Base-by-base conservation (phyloP, 352 stramenopile species). In the Pythium rishiriense region DNA sequence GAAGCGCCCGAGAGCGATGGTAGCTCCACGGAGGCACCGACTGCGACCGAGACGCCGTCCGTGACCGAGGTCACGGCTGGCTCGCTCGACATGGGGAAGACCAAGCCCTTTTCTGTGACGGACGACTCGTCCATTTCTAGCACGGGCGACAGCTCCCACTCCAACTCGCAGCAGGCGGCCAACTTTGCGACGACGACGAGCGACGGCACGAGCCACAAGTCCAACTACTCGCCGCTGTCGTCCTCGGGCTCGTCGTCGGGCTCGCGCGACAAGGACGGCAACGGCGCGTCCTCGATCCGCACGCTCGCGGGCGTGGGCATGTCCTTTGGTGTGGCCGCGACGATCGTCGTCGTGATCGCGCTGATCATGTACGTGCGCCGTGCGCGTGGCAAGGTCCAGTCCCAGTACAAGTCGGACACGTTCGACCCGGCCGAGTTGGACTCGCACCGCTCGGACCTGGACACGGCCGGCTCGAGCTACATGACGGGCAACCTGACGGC, bases 341-440 rank as follows among this genome's bases (percentile, higher is more conserved):
- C 33, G 56, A 9, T 63, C 21, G 45, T 63, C 8, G 17, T 53
- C 7, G 56, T 55, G 2, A 7, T 55, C 29, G 56, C 45, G 1
- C 12, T 55, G 14, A 53, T 63, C 17, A 55, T 63, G 29, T 63
- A 55, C 29, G 45, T 63, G 22, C 28, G 56, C 6, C 28, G 25
- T 1, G 26, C 39, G 31, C 56, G 56, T 6, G 48, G 33, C 56
- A 17, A 31, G 6, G 46, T 53, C 6, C 56, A 63, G 46, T 11
- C 21, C 21, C 2, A 39, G 29, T 55, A 47, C 56, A 63, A 63
- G 31, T 48, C 43, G 0, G 56, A 63, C 24, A 51, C 28, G 28
- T 63, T 63, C 45, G 46, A 53, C 29, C 56, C 56, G 29, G 31
- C 56, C 15, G 46, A 54, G 29, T 24, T 63, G 22, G 55, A 62